A percentile compares a stretch with the other conserved stretches of the same genome.
Evolutionary conservation across 2,329 filamentous ascomycete genomes (phyloP).

Genomic region (Diaporthe velutina): DNA sequence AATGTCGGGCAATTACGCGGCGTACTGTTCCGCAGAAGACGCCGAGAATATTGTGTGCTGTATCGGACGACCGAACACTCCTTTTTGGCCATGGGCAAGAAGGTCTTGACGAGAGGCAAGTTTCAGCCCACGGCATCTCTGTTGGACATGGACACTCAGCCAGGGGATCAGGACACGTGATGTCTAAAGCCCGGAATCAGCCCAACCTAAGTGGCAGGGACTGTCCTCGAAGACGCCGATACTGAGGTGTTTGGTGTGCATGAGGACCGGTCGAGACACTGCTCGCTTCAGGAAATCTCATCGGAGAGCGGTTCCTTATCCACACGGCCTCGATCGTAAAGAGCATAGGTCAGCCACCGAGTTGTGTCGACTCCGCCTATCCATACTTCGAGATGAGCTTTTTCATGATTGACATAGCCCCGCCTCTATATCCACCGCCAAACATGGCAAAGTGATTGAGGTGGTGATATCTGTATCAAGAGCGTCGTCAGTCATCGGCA

Average conservation of each 20-base stretch:
- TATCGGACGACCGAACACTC: neutral
- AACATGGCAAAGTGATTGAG: slow-evolving; percentile 91
- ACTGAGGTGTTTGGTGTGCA: neutral
- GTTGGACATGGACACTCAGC: neutral
- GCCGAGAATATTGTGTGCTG: no score
- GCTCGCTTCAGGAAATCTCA: no score
- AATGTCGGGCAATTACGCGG: neutral
- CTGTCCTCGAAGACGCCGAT: neutral
- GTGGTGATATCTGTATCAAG: slow-evolving; percentile 79
- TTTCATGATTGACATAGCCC: slow-evolving; percentile 85
- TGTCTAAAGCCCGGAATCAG: neutral
- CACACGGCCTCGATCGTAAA: neutral
- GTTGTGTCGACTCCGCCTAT: slow-evolving; percentile 37
- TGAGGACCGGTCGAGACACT: neutral
- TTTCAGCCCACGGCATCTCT: neutral
- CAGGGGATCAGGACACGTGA: neutral
- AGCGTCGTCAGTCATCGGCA: slow-evolving; percentile 40
- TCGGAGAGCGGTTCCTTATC: neutral
- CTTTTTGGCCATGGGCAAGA: no score
- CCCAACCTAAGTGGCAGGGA: neutral
- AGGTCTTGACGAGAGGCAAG: neutral
- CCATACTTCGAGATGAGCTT: slow-evolving; percentile 80
- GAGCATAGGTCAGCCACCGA: neutral
- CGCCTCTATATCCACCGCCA: slow-evolving; percentile 80
- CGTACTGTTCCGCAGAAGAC: neutral